Base-by-base conservation (phyloP, 805 yeast genomes). In the Suhomyces sp. region DNA sequence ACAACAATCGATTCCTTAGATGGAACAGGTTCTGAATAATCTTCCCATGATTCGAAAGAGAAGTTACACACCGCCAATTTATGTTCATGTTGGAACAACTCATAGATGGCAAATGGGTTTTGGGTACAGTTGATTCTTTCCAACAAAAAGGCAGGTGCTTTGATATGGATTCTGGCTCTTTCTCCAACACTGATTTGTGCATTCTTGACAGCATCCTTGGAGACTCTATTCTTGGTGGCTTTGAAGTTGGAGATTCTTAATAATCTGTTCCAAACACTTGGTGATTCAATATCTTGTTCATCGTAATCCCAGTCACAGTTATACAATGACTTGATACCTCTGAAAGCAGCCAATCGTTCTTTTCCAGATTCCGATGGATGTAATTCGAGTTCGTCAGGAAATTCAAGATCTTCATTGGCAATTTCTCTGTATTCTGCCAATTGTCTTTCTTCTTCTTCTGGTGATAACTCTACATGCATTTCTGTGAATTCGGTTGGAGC, bases 301-400 rank as follows among this genome's bases (percentile, higher is more conserved):
- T 88, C 87, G 46, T 76, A 76, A 49, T 88, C 88, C 98, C 98
- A 91, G 25, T 76, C 72, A 45, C 93, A 79, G 39, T 81, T 79
- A 33, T 83, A 79, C 42, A 95, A 63, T 23, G 85, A 84, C 59
- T 87, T 86, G 45, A 90, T 74, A 40, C 98, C 98, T 59, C 97
- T 76, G 61, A 88, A 91, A 42, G 88, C 76, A 19, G 70, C 62
- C 38, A 93, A 70, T 44, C 87, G 74, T 44, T 88, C 88, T 49
- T 74, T 75, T 7, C 86, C 98, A 4, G 83, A 73, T 45, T 76
- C 90, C 5, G 60, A 55, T 19, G 97, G 97, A 29, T 72, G 74
- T 27, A 93, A 65, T 58, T 93, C 98, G 37, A 91, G 64, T 63
- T 93, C 98, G 62, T 93, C 99, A 0, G 98, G 98, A 70, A 88